Evolutionary conservation across 2,329 filamentous ascomycete species (phyloP).

Genomic region (Aureobasidium sp.): DNA sequence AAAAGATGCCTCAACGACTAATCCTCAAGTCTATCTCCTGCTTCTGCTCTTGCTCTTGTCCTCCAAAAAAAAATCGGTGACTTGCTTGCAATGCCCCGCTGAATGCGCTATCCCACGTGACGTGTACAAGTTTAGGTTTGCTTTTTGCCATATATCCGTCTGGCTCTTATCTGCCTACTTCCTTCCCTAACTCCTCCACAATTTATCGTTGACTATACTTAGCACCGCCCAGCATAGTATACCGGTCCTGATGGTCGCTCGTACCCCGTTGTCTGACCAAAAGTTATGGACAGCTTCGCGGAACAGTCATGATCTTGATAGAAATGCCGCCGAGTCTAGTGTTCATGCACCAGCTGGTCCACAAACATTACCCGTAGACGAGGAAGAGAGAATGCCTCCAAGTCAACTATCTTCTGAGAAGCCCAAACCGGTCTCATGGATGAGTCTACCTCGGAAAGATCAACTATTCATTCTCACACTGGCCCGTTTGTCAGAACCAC

Average conservation of each 20-base stretch:
- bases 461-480: conserved; percentile 72
- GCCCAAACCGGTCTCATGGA: conserved; percentile 54
- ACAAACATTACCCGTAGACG: conserved; percentile 4
- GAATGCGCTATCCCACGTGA: background rate
- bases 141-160: background rate
- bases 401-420: conserved; percentile 17
- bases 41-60: background rate
- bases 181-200: no score
- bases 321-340: background rate
- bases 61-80: background rate
- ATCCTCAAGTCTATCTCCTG: background rate
- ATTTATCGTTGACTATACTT: no score
- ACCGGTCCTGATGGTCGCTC: background rate
- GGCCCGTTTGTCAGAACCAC: conserved; percentile 70
- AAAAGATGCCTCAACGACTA: background rate
- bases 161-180: background rate
- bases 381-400: conserved; percentile 13
- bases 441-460: conserved; percentile 63
- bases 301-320: background rate
- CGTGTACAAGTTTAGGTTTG: background rate
- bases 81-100: background rate
- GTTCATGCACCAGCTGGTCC: background rate
- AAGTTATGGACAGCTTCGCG: background rate
- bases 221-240: no score
- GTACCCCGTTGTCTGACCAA: background rate